Evolutionary conservation across 768 basidiomycete species (phyloP).

Genomic region (Agaricus sinodeliciosus): DNA sequence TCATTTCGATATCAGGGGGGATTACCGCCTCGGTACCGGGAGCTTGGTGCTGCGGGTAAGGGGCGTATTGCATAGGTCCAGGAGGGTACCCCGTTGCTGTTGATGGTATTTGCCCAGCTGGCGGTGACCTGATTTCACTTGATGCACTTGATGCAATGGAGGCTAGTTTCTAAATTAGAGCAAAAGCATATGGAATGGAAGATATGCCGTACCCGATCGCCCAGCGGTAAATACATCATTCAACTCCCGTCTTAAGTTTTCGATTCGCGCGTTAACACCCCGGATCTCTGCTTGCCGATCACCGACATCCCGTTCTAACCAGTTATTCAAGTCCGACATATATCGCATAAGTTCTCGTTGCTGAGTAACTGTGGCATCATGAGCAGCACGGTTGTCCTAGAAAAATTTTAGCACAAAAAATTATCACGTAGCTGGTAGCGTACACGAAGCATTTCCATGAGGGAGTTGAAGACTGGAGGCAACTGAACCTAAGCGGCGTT

Average conservation of each 20-base stretch:
- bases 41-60: background rate
- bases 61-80: background rate
- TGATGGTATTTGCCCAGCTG: conserved; percentile 12
- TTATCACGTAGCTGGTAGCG: conserved; percentile 12
- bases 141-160: background rate
- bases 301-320: conserved; percentile 72
- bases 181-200: background rate
- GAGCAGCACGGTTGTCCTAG: conserved; percentile 72
- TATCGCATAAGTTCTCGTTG: conserved; percentile 78
- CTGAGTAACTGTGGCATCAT: conserved; percentile 70
- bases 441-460: conserved; percentile 66
- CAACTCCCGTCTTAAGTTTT: conserved; percentile 37
- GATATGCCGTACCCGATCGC: conserved; percentile 25
- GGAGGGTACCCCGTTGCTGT: conserved; percentile 4
- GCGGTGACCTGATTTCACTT: background rate
- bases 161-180: background rate
- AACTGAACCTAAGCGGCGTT: conserved; percentile 42
- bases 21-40: conserved; percentile 13
- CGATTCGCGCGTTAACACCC: conserved; percentile 57
- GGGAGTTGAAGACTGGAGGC: conserved; percentile 57
- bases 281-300: conserved; percentile 73
- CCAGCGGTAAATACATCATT: conserved; percentile 21
- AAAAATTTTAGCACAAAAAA: conserved; percentile 7
- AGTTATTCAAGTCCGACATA: conserved; percentile 68
- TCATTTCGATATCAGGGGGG: conserved; percentile 10